A percentile compares a stretch with the other conserved stretches of the same genome.
Evolutionary conservation across 805 yeast species (phyloP).

Genomic region (Myxozyma neotropica): DNA sequence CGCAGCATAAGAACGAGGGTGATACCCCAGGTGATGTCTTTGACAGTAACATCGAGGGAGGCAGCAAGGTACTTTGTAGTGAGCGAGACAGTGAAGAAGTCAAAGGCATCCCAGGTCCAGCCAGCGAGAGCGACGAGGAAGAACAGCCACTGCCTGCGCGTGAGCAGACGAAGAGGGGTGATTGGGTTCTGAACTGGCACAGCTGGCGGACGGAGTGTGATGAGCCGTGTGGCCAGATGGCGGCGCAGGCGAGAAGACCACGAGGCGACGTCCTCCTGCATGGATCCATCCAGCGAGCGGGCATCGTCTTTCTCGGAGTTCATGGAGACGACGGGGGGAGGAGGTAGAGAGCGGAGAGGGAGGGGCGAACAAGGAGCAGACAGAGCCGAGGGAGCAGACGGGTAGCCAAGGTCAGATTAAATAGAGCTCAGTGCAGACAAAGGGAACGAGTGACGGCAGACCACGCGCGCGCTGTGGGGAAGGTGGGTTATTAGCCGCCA

Average conservation of each 20-base stretch:
- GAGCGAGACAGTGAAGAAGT: conserved; percentile 65
- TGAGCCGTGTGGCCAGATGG: conserved; percentile 42
- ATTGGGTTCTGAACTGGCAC: conserved; percentile 55
- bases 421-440: background rate
- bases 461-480: conserved; percentile 37
- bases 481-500: too few species aligned
- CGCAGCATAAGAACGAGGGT: conserved; percentile 72
- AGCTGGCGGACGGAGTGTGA: conserved; percentile 40
- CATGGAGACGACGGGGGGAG: background rate
- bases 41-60: conserved; percentile 49
- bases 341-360: background rate
- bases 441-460: background rate
- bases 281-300: background rate
- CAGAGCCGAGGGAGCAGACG: background rate
- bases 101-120: conserved; percentile 76
- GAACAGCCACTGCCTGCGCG: conserved; percentile 60
- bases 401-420: background rate
- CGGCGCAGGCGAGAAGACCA: conserved; percentile 28
- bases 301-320: background rate
- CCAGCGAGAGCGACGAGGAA: conserved; percentile 62
- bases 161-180: conserved; percentile 54
- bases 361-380: background rate
- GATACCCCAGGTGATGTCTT: conserved; percentile 70
- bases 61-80: conserved; percentile 56
- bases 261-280: background rate